Evolutionary conservation across 2,329 filamentous ascomycete species (phyloP), one percentile per base, ranked within the genome.

Genomic region (Monilinia polystroma): DNA sequence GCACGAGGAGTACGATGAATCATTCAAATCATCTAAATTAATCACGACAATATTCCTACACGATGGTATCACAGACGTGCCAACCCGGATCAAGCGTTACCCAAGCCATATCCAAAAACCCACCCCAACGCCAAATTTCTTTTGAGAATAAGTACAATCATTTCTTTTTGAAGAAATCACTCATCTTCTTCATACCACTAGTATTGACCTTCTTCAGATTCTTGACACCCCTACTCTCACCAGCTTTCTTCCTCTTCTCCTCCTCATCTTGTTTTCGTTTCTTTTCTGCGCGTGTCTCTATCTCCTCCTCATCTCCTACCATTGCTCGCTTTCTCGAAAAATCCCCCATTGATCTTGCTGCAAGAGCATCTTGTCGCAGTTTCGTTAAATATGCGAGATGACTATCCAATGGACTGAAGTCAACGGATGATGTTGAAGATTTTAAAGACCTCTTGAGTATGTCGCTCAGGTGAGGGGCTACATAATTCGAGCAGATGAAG

Each of bases 111-210:
- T 23, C 59, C 59, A 66, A 66, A 58, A 47, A 29, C 55, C 11
- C 18, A 47, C 56, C 55, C 49, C 11, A 67, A 69, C 68, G 52
- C 63, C 64, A 51, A 12, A 3, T 54, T 18, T 14, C 53, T 53
- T 35, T 35, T n/a, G 32, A 23, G n/a, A 56, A 43, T 23, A 54
- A 38, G 35, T 54, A 38, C 35, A 38, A 62, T 73, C 60, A 75
- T 67, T 79, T 80, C 80, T 94, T 96, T 68, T 87, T 87, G 78
- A 99, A 99, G 80, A 99, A 99, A 69, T 89, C 86, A 76, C 91
- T 97, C 85, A 99, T 85, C 82, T 98, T 99, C 84, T 91, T 95
- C 95, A 99, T 99, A 1, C 95, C 95, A 29, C 80, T 86, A 0
- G 90, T 93, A 79, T 98, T 91, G 58, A 93, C 94, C 80, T 98